These are phyloP conservation scores for Fusarium camptoceras DNA, from an alignment of 2,329 filamentous ascomycete genomes.

Conservation along the genomic window DNA sequence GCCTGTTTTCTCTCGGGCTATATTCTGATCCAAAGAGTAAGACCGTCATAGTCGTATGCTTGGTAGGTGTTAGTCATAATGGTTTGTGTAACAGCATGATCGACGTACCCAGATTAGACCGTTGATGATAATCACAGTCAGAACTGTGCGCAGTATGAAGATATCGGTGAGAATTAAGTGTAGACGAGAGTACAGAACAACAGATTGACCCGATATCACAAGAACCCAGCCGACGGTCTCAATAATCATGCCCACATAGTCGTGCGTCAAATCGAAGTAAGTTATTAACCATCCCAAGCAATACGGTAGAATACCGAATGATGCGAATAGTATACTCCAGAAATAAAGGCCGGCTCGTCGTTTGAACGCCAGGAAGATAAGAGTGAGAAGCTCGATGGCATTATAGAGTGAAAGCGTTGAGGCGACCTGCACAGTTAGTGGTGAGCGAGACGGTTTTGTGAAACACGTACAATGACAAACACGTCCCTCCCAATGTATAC, in stretches of 20 bases:
- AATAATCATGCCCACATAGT: slow-evolving; percentile 23
- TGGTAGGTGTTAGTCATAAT: background rate
- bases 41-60: slow-evolving; percentile 65
- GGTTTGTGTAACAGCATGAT: accelerated
- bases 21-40: slow-evolving; percentile 20
- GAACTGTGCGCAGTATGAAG: background rate
- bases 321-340: slow-evolving; percentile 52
- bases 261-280: slow-evolving; percentile 40
- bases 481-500: slow-evolving; percentile 21
- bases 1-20: background rate
- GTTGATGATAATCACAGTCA: slow-evolving; percentile 21
- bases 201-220: slow-evolving; percentile 19
- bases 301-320: slow-evolving; percentile 51
- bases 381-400: slow-evolving; percentile 47
- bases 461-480: slow-evolving; percentile 21
- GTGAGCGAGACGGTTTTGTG: accelerated
- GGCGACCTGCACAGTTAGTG: background rate
- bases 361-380: slow-evolving; percentile 51
- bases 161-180: slow-evolving; percentile 10
- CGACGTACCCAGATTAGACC: slow-evolving; percentile 54
- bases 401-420: slow-evolving; percentile 45
- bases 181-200: slow-evolving; percentile 30
- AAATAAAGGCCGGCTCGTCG: slow-evolving; percentile 52
- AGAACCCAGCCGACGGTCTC: slow-evolving; percentile 37
- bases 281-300: slow-evolving; percentile 61